These are phyloP conservation scores for Corynascus novoguineensis DNA, from an alignment of 495 filamentous ascomycete species.

Conservation along the genomic window DNA sequence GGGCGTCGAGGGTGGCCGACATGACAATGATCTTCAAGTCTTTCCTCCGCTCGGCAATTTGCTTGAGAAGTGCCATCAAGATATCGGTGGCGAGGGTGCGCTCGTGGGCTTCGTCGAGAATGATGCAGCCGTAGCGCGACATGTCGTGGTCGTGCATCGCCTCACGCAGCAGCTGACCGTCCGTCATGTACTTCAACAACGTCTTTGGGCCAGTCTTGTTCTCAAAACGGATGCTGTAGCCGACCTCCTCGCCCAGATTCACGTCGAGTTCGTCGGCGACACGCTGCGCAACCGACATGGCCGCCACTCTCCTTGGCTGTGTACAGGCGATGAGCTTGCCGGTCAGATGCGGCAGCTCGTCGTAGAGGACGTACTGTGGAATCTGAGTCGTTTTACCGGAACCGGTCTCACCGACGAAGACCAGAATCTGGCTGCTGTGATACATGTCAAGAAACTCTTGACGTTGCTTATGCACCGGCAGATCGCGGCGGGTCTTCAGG, in stretches of 20 bases:
- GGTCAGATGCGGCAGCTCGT: slow-evolving; percentile 83
- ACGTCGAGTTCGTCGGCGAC: slow-evolving; percentile 97
- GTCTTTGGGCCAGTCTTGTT: slow-evolving; percentile 89
- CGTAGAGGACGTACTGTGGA: slow-evolving; percentile 94
- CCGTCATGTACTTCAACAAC: slow-evolving; percentile 98
- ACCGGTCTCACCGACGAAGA: slow-evolving; percentile 98
- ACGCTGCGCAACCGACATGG: slow-evolving; percentile 98
- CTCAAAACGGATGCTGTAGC: slow-evolving; percentile 98
- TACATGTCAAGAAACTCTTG: slow-evolving; percentile 91
- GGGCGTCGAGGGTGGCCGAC: slow-evolving; percentile 93
- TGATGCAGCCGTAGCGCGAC: slow-evolving; percentile 91
- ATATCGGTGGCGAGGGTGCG: slow-evolving; percentile 93
- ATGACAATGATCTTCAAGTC: slow-evolving; percentile 98
- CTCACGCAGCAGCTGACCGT: slow-evolving; percentile 97
- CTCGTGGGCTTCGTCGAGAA: slow-evolving; percentile 97
- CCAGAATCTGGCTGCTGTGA: slow-evolving; percentile 88
- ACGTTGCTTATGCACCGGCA: slow-evolving; percentile 87
- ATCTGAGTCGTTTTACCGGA: slow-evolving; percentile 99
- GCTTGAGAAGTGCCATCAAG: slow-evolving; percentile 89
- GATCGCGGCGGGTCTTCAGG: slow-evolving; percentile 69
- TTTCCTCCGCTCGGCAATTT: slow-evolving; percentile 67
- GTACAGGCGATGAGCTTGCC: slow-evolving; percentile 93
- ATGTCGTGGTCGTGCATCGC: slow-evolving; percentile 96
- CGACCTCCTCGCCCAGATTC: slow-evolving; percentile 86
- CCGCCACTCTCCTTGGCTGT: slow-evolving; percentile 94